Percentiles rank a stretch among this genome's conserved stretches.
Evolutionary conservation across 257 asterid species (phyloP).

Genomic region (Fraxinus quadrangulata): DNA sequence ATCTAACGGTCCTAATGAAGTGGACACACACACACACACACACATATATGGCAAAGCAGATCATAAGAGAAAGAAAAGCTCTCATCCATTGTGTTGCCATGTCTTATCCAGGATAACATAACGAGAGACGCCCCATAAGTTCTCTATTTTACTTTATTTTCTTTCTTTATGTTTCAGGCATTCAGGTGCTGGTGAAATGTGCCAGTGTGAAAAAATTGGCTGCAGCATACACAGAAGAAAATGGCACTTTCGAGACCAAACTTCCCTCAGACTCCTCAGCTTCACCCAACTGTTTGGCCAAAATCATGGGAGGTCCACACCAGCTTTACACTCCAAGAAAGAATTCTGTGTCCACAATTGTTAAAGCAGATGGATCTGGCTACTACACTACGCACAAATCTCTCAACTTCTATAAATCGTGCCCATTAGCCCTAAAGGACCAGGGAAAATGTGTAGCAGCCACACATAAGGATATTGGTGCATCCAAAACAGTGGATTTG

Average conservation of each 20-base stretch:
- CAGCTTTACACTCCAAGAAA: slow-evolving; percentile 47
- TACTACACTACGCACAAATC: slow-evolving; percentile 52
- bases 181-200: slow-evolving; percentile 71
- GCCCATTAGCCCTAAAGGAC: slow-evolving; percentile 39
- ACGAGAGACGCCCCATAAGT: too few relatives aligned
- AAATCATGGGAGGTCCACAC: slow-evolving; percentile 77
- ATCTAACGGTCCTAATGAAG: too few relatives aligned
- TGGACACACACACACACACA: too few relatives aligned
- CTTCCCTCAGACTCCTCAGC: slow-evolving; percentile 28
- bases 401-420: slow-evolving; percentile 57
- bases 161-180: slow-evolving; percentile 33
- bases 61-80: not conserved
- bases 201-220: slow-evolving; percentile 50
- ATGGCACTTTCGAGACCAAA: slow-evolving; percentile 56
- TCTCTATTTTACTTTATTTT: too few relatives aligned
- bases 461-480: slow-evolving; percentile 46
- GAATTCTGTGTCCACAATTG: slow-evolving; percentile 33
- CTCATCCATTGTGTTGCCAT: too few relatives aligned
- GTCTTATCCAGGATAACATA: too few relatives aligned
- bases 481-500: slow-evolving; percentile 77
- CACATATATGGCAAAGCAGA: too few relatives aligned
- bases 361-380: slow-evolving; percentile 30
- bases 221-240: slow-evolving; percentile 52
- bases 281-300: slow-evolving; percentile 54
- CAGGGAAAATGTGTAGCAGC: slow-evolving; percentile 44